phyloP scores from a whole-genome alignment of 345 rosid species.

The Salix dunnii region DNA sequence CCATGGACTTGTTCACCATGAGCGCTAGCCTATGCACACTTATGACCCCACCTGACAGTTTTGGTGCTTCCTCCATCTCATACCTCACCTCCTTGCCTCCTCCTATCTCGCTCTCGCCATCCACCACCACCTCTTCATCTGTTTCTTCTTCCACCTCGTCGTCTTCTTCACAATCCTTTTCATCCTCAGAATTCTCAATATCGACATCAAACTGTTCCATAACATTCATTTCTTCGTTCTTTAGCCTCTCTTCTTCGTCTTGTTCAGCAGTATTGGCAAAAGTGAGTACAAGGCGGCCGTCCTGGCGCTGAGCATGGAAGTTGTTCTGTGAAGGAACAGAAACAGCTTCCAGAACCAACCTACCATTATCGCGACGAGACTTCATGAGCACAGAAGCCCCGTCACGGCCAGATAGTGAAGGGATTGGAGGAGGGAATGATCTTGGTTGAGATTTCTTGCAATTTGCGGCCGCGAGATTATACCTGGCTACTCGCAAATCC shows the following conservation, averaged over 20 bases:
- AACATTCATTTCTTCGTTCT: constrained; percentile 1
- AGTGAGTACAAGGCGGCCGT: constrained; percentile 90
- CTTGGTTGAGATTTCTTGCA: constrained; percentile 29
- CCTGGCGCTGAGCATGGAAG: constrained; percentile 69
- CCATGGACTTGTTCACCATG: constrained; percentile 46
- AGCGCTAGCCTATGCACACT: constrained; percentile 56
- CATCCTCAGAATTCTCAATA: constrained; percentile 2
- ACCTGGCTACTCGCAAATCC: constrained; percentile 19
- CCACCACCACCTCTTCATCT: constrained; percentile 23
- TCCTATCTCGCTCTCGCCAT: neutral
- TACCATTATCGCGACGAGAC: constrained; percentile 76
- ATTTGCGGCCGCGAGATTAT: constrained; percentile 8
- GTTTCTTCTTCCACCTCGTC: constrained; percentile 17
- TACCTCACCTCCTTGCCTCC: constrained; percentile 10
- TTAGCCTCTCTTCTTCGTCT: constrained; percentile 13
- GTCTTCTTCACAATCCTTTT: constrained; percentile 16
- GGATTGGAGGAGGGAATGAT: constrained; percentile 79
- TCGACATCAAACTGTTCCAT: constrained; percentile 15
- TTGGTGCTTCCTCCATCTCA: constrained; percentile 32
- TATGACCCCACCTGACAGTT: constrained; percentile 33
- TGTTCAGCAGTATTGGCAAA: constrained; percentile 23
- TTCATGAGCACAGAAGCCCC: constrained; percentile 62
- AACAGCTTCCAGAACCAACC: constrained; percentile 86
- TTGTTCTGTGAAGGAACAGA: constrained; percentile 64
- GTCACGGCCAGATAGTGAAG: constrained; percentile 48